Conservation (phyloP, 2,329 filamentous ascomycete species). For the Erysiphe pulchra region DNA sequence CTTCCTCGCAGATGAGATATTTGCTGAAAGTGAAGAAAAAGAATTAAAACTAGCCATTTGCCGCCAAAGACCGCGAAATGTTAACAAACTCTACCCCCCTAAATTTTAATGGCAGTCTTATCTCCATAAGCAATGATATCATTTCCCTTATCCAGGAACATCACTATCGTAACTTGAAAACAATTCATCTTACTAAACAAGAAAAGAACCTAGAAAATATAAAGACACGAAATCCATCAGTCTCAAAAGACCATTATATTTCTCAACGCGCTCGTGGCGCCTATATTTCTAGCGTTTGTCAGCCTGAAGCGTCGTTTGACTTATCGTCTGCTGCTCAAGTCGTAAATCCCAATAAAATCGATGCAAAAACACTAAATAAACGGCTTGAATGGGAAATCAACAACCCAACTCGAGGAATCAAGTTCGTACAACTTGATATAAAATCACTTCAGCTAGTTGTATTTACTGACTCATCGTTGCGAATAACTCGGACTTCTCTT, state of each 20-base stretch:
- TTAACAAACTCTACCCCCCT: neutral
- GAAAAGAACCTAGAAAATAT: neutral
- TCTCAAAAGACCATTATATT: slow-evolving; percentile 1
- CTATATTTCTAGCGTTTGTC: neutral
- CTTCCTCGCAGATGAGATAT: neutral
- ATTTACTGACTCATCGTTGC: slow-evolving; percentile 1
- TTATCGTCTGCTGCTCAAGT: neutral
- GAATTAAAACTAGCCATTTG: neutral
- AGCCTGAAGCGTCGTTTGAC: neutral
- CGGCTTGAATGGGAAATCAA: neutral
- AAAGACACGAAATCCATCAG: neutral
- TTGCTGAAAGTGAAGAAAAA: neutral
- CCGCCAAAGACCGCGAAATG: neutral
- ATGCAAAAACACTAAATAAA: slow-evolving; percentile 1
- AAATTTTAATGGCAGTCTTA: slow-evolving; percentile 1
- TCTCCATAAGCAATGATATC: neutral
- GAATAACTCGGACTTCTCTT: slow-evolving; percentile 1
- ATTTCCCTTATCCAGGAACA: neutral
- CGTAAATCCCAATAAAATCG: neutral
- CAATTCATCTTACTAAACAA: neutral
- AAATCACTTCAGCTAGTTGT: neutral
- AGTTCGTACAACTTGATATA: neutral
- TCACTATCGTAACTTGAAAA: neutral
- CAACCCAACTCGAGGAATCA: neutral
- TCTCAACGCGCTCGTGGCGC: neutral